Evolutionary conservation across 139 green algal genomes (phyloP).

Genomic region (Coelastrella sp.): DNA sequence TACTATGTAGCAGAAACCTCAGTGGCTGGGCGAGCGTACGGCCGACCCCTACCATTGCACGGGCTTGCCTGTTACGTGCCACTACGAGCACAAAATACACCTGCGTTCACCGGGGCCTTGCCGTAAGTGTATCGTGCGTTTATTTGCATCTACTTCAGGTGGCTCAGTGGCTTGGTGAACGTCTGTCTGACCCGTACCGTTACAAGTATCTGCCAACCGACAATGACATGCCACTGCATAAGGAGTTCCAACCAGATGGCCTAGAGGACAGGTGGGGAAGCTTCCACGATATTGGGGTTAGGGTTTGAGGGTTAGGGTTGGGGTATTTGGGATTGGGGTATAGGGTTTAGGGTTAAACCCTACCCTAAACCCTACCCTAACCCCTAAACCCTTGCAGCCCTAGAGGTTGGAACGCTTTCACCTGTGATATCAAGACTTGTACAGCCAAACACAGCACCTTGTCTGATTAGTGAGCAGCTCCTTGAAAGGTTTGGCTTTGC

Average conservation of each 20-base stretch:
- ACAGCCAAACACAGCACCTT: too few relatives aligned
- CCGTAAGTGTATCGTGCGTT: not conserved
- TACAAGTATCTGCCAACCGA: slow-evolving; percentile 69
- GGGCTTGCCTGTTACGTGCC: not conserved
- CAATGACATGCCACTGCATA: slow-evolving; percentile 52
- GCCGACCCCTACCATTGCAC: slow-evolving; percentile 72
- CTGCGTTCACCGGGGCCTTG: too few relatives aligned
- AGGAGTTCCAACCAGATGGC: slow-evolving; percentile 5
- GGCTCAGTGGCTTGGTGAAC: slow-evolving; percentile 81
- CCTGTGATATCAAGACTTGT: too few relatives aligned
- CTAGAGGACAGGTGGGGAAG: slow-evolving; percentile 23
- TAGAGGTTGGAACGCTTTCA: too few relatives aligned
- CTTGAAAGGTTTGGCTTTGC: too few relatives aligned
- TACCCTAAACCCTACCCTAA: too few relatives aligned
- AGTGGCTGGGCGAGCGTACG: slow-evolving; percentile 83
- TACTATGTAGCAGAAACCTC: slow-evolving; percentile 65
- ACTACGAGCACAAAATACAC: not conserved
- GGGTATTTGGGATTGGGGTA: too few relatives aligned
- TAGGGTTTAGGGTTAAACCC: not conserved
- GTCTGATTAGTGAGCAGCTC: too few relatives aligned
- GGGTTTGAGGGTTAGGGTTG: too few relatives aligned
- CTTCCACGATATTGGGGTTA: too few relatives aligned
- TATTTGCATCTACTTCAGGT: slow-evolving; percentile 72
- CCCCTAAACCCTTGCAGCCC: too few relatives aligned
- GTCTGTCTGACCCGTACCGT: slow-evolving; percentile 75